These are phyloP conservation scores for Acacia confusa DNA, from an alignment of 306 rosid genomes.

Conservation along the genomic window DNA sequence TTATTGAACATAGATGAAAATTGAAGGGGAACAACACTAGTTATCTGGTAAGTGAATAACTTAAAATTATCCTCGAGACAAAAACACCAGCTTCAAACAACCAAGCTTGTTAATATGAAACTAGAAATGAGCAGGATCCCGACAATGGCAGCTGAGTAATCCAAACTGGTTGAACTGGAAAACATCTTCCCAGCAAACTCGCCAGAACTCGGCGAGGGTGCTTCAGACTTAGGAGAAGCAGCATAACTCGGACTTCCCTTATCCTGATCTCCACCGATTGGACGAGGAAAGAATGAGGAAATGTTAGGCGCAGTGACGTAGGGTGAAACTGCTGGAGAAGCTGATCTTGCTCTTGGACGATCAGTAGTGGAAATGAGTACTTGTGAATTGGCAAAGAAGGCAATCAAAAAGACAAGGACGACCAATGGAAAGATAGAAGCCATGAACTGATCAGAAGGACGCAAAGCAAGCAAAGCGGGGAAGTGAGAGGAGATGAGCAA, in stretches of 20 bases:
- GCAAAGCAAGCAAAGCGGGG: neutral
- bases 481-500: neutral
- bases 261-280: conserved; percentile 27
- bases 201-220: conserved; percentile 33
- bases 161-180: conserved; percentile 30
- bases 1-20: neutral
- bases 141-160: conserved; percentile 28
- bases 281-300: conserved; percentile 54
- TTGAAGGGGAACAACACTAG: neutral
- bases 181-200: conserved; percentile 50
- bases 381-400: conserved; percentile 29
- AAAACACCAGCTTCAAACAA: conserved; percentile 5
- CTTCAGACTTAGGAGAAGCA: conserved; percentile 23
- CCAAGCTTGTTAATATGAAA: conserved; percentile 15
- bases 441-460: conserved; percentile 24
- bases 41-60: neutral
- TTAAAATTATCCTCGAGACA: neutral
- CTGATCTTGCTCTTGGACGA: conserved; percentile 34
- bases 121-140: conserved; percentile 23
- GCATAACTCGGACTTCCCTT: conserved; percentile 23
- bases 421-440: conserved; percentile 23
- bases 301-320: conserved; percentile 42
- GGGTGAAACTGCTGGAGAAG: conserved; percentile 41
- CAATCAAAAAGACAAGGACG: conserved; percentile 5
- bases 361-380: conserved; percentile 29